These are phyloP conservation scores for Dictyophora rubrovolvata DNA, from an alignment of 768 basidiomycete species.

Conservation along the genomic window DNA sequence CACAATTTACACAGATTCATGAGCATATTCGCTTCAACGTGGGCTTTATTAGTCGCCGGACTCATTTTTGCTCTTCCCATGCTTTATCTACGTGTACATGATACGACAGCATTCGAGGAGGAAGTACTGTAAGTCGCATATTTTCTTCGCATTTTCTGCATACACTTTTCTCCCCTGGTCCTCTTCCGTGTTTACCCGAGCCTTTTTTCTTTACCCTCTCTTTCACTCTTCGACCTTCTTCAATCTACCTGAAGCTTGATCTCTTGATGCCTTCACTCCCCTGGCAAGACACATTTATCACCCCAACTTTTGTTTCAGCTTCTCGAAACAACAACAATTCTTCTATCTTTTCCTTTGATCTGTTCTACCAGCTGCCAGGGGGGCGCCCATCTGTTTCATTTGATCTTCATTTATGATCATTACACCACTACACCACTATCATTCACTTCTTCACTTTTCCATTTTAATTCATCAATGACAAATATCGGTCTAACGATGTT, in stretches of 20 bases:
- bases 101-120: constrained; percentile 44
- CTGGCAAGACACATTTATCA: too few species aligned
- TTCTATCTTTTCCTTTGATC: too few species aligned
- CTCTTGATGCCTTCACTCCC: not conserved
- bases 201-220: not conserved
- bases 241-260: not conserved
- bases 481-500: not conserved
- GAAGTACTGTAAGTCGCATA: constrained; percentile 37
- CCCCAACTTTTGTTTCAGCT: too few species aligned
- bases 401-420: too few species aligned
- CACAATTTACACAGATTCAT: constrained; percentile 36
- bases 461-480: not conserved
- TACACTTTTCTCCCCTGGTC: not conserved
- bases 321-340: too few species aligned
- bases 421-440: not conserved
- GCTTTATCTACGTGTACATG: constrained; percentile 60
- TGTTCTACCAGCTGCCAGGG: too few species aligned
- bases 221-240: not conserved
- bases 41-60: constrained; percentile 58
- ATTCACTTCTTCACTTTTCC: not conserved
- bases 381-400: too few species aligned
- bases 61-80: constrained; percentile 61
- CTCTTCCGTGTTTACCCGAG: not conserved
- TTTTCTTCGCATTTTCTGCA: not conserved
- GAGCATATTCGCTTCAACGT: constrained; percentile 65